These are phyloP conservation scores for Globisporangium perplexum DNA, from an alignment of 352 stramenopile species.

Conservation along the genomic window DNA sequence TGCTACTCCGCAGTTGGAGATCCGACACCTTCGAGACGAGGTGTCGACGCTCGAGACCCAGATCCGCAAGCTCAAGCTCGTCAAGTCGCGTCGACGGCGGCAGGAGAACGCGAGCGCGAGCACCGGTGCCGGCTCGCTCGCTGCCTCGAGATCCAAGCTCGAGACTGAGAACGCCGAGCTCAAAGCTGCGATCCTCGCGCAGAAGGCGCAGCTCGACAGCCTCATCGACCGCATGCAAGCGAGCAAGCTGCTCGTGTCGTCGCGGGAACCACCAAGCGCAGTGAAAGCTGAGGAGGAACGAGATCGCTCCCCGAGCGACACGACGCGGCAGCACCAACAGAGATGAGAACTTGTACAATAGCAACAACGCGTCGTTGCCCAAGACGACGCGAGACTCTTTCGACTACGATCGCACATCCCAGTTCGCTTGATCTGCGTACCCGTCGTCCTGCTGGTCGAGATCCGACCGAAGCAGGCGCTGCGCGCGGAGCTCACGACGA, in stretches of 20 bases:
- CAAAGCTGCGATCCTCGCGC: constrained; percentile 10
- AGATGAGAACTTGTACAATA: no score
- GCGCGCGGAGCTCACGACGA: no score
- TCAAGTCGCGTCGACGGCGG: background rate
- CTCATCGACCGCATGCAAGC: constrained; percentile 9
- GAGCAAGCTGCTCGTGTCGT: constrained; percentile 2
- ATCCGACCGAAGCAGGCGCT: no score
- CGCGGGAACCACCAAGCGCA: no score
- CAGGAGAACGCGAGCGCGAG: background rate
- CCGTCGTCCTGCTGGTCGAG: no score
- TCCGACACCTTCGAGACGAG: constrained; percentile 10
- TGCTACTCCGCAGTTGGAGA: constrained; percentile 3
- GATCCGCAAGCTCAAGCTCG: constrained; percentile 11
- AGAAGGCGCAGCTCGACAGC: constrained; percentile 12
- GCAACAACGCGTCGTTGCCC: no score
- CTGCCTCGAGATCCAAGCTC: background rate
- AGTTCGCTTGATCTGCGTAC: no score
- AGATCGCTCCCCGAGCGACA: no score
- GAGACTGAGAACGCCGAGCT: constrained; percentile 11
- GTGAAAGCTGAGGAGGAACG: no score
- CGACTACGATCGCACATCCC: no score
- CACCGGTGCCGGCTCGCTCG: background rate
- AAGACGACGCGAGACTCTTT: no score
- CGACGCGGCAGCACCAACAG: no score
- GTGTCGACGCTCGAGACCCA: constrained; percentile 10